Conservation (phyloP, 441 rosid species). For the Syzygium malaccense region DNA sequence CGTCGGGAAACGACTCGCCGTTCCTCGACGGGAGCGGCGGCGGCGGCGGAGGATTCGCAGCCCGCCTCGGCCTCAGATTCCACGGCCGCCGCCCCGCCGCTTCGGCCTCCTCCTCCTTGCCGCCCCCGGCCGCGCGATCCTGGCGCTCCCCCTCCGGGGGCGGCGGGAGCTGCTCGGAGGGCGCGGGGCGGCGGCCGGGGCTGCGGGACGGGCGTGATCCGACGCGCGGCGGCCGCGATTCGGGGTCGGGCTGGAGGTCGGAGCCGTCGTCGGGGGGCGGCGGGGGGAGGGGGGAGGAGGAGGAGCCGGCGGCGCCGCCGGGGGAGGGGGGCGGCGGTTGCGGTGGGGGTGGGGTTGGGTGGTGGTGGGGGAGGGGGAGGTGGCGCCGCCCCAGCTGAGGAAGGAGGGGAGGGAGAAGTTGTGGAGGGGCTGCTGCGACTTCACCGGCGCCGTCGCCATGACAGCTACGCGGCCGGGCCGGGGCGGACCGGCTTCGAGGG, state of each 20-base stretch:
- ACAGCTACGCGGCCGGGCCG: neutral
- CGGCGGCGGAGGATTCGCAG: neutral
- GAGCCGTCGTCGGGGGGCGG: neutral
- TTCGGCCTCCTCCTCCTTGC: constrained; percentile 19
- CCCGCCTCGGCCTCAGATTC: constrained; percentile 84
- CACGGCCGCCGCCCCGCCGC: constrained; percentile 42
- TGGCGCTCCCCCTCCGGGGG: neutral
- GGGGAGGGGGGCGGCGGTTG: neutral
- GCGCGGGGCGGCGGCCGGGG: neutral
- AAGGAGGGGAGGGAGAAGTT: neutral
- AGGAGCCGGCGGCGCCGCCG: neutral
- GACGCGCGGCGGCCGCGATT: neutral
- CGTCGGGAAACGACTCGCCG: constrained; percentile 7
- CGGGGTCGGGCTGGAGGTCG: neutral
- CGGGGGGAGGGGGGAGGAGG: neutral
- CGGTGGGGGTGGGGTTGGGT: neutral
- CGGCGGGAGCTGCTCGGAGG: neutral
- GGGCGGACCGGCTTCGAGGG: neutral
- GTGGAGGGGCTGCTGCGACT: neutral
- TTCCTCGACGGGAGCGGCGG: neutral
- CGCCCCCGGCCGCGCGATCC: neutral
- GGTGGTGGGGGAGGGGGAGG: neutral
- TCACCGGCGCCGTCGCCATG: neutral
- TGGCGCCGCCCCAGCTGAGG: neutral
- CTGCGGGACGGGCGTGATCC: neutral